Conservation (phyloP, 768 basidiomycete genomes). For the Macrocybe gigantea region DNA sequence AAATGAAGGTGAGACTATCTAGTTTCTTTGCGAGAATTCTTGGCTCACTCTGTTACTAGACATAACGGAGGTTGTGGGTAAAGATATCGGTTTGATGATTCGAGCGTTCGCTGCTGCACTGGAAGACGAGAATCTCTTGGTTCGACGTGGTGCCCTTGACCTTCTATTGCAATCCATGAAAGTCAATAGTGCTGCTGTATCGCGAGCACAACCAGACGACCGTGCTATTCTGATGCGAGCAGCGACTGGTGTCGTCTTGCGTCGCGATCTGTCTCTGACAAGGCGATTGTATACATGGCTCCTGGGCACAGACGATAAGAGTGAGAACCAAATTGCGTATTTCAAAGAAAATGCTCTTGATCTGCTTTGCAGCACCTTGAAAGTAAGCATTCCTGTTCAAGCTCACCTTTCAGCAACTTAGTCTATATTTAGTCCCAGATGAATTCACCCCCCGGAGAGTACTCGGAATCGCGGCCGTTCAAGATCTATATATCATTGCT, state of each 20-base stretch:
- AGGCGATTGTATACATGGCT: conserved; percentile 92
- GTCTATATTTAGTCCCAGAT: conserved; percentile 59
- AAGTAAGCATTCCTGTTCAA: conserved; percentile 31
- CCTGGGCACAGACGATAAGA: conserved; percentile 74
- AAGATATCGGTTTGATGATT: conserved; percentile 90
- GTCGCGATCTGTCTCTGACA: conserved; percentile 89
- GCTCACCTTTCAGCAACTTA: conserved; percentile 1
- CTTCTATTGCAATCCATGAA: conserved; percentile 73
- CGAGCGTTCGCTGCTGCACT: conserved; percentile 86
- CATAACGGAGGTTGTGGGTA: conserved; percentile 68
- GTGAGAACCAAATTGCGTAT: conserved; percentile 69
- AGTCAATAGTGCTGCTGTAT: conserved; percentile 66
- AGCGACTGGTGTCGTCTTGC: conserved; percentile 82
- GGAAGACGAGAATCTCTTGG: conserved; percentile 92
- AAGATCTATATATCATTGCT: conserved; percentile 92
- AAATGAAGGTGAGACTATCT: conserved; percentile 52
- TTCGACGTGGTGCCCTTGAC: conserved; percentile 82
- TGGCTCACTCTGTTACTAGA: conserved; percentile 29
- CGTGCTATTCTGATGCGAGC: conserved; percentile 80
- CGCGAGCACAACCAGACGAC: conserved; percentile 66
- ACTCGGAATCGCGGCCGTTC: conserved; percentile 81
- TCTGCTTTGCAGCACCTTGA: conserved; percentile 63
- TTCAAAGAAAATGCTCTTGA: conserved; percentile 67
- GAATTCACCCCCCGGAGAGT: conserved; percentile 64
- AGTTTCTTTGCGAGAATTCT: not conserved